Evolutionary conservation across 257 asterid genomes (phyloP).

Genomic region (Forsythia viridissima): DNA sequence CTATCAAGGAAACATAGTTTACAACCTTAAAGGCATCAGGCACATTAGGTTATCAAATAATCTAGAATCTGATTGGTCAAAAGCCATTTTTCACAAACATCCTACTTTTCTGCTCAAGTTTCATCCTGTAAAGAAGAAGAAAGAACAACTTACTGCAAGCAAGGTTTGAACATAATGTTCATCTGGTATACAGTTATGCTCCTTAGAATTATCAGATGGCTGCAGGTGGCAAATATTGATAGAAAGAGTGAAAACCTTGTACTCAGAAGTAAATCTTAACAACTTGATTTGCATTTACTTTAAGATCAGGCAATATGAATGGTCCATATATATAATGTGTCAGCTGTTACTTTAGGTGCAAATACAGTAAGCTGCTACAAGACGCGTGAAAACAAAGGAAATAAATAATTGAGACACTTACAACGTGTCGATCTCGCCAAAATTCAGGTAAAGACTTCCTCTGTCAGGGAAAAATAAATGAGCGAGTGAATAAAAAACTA

Average conservation of each 20-base stretch:
- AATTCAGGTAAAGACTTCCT: conserved; percentile 90
- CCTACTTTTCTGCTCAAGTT: not conserved
- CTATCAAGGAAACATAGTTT: conserved; percentile 3
- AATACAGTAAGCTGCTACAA: conserved; percentile 2
- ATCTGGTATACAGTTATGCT: conserved; percentile 97
- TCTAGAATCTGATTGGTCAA: not conserved
- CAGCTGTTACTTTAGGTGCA: not conserved
- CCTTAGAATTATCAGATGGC: conserved; percentile 75
- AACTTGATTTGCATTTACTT: not conserved
- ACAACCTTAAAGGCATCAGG: not conserved
- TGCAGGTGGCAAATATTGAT: conserved; percentile 36
- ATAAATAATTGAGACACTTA: conserved; percentile 46
- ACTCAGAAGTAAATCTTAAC: not conserved
- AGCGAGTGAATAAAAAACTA: conserved; percentile 19
- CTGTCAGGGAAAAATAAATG: conserved; percentile 43
- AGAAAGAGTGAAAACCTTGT: conserved; percentile 9
- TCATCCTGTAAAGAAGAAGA: conserved; percentile 1
- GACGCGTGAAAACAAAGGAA: conserved; percentile 17
- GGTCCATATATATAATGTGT: not conserved
- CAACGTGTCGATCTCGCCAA: conserved; percentile 86
- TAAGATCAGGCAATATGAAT: not conserved
- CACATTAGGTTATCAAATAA: not conserved
- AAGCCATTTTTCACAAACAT: not conserved
- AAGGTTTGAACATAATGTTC: conserved; percentile 97
- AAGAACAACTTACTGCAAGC: conserved; percentile 66